A percentile compares a stretch with the other conserved stretches of the same genome.
These are phyloP conservation scores for Fragilariopsis cylindrus DNA, from an alignment of 108 stramenopile genomes.

Conservation along the genomic window DNA sequence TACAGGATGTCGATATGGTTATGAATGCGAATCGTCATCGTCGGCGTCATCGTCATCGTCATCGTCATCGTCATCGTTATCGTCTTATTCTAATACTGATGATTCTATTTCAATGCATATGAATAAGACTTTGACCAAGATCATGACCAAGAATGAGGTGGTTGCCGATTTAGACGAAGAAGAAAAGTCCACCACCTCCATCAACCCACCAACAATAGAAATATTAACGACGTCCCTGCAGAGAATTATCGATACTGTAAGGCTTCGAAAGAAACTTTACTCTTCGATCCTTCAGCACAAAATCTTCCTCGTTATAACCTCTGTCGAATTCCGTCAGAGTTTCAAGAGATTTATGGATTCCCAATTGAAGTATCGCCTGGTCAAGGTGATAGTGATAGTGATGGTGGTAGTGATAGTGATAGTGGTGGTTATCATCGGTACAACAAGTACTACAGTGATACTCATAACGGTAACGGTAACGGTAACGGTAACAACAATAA, in stretches of 20 bases:
- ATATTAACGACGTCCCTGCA: not conserved
- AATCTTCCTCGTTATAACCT: slow-evolving; percentile 32
- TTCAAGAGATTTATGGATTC: slow-evolving; percentile 18
- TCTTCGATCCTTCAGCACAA: not conserved
- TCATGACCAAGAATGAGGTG: not conserved
- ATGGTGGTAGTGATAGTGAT: too few relatives aligned
- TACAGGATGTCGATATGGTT: slow-evolving; percentile 33
- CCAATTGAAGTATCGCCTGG: slow-evolving; percentile 11
- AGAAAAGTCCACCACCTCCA: not conserved
- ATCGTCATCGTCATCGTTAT: not conserved
- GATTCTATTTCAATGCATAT: not conserved
- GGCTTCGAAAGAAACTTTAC: slow-evolving; percentile 1
- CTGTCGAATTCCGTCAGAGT: slow-evolving; percentile 18
- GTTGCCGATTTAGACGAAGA: not conserved
- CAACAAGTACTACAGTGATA: slow-evolving; percentile 5
- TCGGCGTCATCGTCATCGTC: not conserved
- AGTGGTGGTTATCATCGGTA: not conserved
- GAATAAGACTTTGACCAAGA: not conserved
- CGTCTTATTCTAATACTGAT: not conserved
- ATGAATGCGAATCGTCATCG: slow-evolving; percentile 20
- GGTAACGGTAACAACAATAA: slow-evolving; percentile 7
- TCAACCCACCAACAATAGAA: not conserved
- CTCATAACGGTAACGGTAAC: not conserved
- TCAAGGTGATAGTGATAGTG: too few relatives aligned
- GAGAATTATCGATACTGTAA: slow-evolving; percentile 1